These are phyloP conservation scores for Candida suzukii DNA, from an alignment of 805 yeast genomes.

Conservation along the genomic window DNA sequence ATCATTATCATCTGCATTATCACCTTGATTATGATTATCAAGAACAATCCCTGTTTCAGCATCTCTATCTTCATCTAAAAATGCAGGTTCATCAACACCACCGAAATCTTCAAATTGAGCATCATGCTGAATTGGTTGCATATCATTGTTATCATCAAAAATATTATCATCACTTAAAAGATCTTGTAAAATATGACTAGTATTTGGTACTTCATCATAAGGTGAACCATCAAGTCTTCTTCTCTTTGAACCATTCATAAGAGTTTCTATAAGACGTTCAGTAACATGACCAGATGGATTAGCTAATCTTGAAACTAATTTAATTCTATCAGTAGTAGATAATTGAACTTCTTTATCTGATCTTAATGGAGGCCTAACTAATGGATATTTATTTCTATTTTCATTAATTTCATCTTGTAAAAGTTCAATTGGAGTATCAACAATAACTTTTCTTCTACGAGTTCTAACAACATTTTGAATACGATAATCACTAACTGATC, in stretches of 20 bases:
- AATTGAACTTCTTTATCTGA: neutral
- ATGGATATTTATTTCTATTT: conserved; percentile 22
- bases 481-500: conserved; percentile 11
- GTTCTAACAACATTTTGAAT: conserved; percentile 41
- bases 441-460: conserved; percentile 34
- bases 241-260: conserved; percentile 7
- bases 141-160: conserved; percentile 1
- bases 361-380: conserved; percentile 2
- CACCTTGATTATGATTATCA: neutral
- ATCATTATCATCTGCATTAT: conserved; percentile 7
- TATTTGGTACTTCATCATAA: neutral
- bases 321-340: neutral
- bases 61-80: neutral
- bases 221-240: conserved; percentile 6
- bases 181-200: neutral
- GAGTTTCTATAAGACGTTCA: too few relatives aligned
- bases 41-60: neutral
- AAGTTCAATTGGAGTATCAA: conserved; percentile 39
- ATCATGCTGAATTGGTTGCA: conserved; percentile 1
- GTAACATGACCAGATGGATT: neutral
- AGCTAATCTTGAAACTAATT: neutral
- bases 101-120: conserved; percentile 1
- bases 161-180: neutral
- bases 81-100: conserved; percentile 1
- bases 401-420: conserved; percentile 30